Conservation (phyloP, 2,329 filamentous ascomycete genomes). For the Coniochaeta pulveracea region DNA sequence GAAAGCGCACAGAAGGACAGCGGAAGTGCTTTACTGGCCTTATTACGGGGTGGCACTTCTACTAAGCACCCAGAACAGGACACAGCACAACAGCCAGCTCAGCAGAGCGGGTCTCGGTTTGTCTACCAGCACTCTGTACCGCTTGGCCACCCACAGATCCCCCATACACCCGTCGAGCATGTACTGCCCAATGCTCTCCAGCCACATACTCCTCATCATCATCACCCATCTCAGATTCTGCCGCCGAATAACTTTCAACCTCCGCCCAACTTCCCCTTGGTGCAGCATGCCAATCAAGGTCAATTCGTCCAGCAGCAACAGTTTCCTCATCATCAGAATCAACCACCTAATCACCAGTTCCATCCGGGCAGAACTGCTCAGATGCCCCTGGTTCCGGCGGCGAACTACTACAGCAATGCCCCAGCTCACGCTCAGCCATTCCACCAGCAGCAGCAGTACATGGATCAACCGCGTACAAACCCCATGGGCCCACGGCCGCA, state of each 20-base stretch:
- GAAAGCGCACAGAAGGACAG: slow-evolving; percentile 24
- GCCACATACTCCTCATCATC: slow-evolving; percentile 47
- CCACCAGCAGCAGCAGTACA: too few relatives aligned
- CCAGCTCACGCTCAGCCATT: too few relatives aligned
- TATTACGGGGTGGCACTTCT: slow-evolving; percentile 44
- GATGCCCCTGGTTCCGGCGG: slow-evolving; percentile 10
- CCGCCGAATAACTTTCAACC: slow-evolving; percentile 32
- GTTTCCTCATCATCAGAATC: neutral
- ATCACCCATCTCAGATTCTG: slow-evolving; percentile 35
- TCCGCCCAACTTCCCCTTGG: slow-evolving; percentile 37
- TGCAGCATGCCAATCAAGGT: slow-evolving; percentile 12
- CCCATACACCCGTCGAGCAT: slow-evolving; percentile 45
- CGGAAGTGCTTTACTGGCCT: slow-evolving; percentile 38
- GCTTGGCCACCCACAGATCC: slow-evolving; percentile 14
- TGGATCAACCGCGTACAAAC: too few relatives aligned
- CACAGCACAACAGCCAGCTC: slow-evolving; percentile 14
- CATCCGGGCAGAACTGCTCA: slow-evolving; percentile 12
- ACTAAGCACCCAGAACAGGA: slow-evolving; percentile 24
- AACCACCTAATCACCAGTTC: slow-evolving; percentile 6
- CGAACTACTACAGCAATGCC: too few relatives aligned
- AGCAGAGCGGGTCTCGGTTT: too few relatives aligned
- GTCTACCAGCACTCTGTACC: slow-evolving; percentile 6
- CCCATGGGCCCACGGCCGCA: too few relatives aligned
- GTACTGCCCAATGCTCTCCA: slow-evolving; percentile 34
- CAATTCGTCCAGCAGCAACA: slow-evolving; percentile 9